Evolutionary conservation across 352 stramenopile genomes (phyloP).

Genomic region (Pythium coloratum): DNA sequence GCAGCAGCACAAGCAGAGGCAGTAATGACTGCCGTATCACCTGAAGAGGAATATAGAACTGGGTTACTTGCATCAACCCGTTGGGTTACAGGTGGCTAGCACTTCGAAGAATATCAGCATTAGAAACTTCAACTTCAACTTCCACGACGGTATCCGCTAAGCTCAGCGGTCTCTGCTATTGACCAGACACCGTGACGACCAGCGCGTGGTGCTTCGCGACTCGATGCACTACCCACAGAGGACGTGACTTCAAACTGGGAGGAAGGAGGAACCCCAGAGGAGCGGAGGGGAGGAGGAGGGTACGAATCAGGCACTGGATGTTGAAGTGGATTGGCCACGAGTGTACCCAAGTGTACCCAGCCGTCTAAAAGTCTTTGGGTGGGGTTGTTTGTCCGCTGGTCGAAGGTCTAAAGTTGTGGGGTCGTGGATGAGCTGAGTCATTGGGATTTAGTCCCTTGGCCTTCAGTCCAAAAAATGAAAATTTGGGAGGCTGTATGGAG

Average conservation of each 20-base stretch:
- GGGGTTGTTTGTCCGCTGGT: background rate
- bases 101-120: too few species aligned
- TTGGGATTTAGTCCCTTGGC: too few species aligned
- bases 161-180: background rate
- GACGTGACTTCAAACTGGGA: background rate
- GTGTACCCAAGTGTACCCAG: background rate
- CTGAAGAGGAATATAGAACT: too few species aligned
- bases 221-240: background rate
- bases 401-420: background rate
- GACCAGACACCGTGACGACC: background rate
- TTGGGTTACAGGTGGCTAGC: too few species aligned
- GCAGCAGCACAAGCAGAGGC: too few species aligned
- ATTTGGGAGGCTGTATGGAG: too few species aligned
- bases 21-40: too few species aligned
- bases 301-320: background rate
- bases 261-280: background rate
- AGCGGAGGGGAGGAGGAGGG: background rate
- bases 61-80: too few species aligned
- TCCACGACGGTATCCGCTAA: background rate
- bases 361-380: background rate
- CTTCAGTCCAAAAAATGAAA: too few species aligned
- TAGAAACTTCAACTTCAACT: background rate
- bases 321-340: background rate
- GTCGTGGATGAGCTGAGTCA: too few species aligned
- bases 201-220: background rate